Base-by-base conservation (phyloP, 1,139 yeast species). In the Taiozyma onychis region DNA sequence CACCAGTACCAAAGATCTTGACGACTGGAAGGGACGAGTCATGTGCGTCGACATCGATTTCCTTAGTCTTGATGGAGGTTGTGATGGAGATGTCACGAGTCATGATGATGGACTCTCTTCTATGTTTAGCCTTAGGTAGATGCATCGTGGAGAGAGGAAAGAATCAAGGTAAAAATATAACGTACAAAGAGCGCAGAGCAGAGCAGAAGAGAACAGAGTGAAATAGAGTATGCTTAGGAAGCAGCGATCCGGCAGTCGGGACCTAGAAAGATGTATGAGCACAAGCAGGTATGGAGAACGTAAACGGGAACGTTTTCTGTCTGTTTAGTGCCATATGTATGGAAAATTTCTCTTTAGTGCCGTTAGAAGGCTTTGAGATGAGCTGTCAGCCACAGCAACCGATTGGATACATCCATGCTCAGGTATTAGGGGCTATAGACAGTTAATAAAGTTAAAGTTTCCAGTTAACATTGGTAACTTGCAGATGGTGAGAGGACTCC, bases 1-100 rank as follows among this genome's bases (percentile, higher is more conserved):
- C 89, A 10, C 89, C 89, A 1, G 89, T 83, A 2, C 88, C 89
- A 37, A 83, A 67, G 24, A 83, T 80, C 57, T 83, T 83, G 47
- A 83, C 71, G 39, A 69, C 65, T 24, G 74, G 74, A 26, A 69
- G 51, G 1, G 55, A 37, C 13, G 32, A 14, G 46, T 57, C 43
- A 53, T 58, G 52, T 46, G 59, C 44, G 46, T 60, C 58, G 46
- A 63, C 53, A 35, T 61, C 59, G 50, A 59, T 57, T 44, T 58
- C 60, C 44, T 58, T 50, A 37, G 63, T 51, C 30, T 49, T 42
- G 18, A 51, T 24, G 18, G 57, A 54, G 16, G 63, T 57, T 34
- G 63, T 54, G 51, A 60, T 54, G 47, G 63, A 51, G 41, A 54
- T 44, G 16, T 46, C 52, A 5, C 41, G 47, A 24, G 44, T 41